A percentile compares a stretch with the other conserved stretches of the same genome.
phyloP scores from a whole-genome alignment of 306 rosid species.

The Vigna unguiculata region DNA sequence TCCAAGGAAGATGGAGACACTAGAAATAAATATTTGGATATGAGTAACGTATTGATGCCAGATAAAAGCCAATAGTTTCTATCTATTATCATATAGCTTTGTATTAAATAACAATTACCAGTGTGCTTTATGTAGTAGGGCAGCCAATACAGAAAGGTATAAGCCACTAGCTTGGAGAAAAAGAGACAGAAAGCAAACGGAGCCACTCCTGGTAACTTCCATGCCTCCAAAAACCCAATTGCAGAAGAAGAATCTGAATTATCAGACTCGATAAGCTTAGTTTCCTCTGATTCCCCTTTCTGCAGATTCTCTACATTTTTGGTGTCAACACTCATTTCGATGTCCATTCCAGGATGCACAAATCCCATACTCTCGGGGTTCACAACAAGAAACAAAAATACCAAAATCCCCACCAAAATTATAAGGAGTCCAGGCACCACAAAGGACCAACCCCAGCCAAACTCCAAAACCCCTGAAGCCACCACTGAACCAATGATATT shows the following conservation, averaged over 20 bases:
- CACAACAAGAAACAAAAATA: slow-evolving; percentile 78
- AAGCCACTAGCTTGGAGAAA: slow-evolving; percentile 96
- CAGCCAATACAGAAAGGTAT: slow-evolving; percentile 90
- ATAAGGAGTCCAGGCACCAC: slow-evolving; percentile 78
- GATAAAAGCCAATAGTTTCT: slow-evolving; percentile 14
- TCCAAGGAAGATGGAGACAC: slow-evolving; percentile 4
- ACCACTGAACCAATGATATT: slow-evolving; percentile 82
- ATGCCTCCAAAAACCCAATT: slow-evolving; percentile 93
- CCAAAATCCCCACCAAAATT: slow-evolving; percentile 69
- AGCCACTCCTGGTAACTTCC: slow-evolving; percentile 91
- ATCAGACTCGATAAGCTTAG: slow-evolving; percentile 59
- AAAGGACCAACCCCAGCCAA: slow-evolving; percentile 99
- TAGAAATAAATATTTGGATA: background rate
- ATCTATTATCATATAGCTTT: slow-evolving; percentile 33
- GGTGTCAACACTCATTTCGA: slow-evolving; percentile 61
- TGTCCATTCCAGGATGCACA: slow-evolving; percentile 54
- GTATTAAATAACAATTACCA: slow-evolving; percentile 40
- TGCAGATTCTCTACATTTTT: slow-evolving; percentile 41
- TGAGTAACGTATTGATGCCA: background rate
- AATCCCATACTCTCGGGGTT: slow-evolving; percentile 74
- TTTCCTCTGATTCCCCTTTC: slow-evolving; percentile 71
- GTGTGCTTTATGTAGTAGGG: slow-evolving; percentile 92
- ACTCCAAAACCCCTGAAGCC: slow-evolving; percentile 78
- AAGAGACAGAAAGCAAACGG: slow-evolving; percentile 85
- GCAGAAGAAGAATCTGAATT: slow-evolving; percentile 63